Percentiles rank a stretch among this genome's conserved stretches.
phyloP scores from a whole-genome alignment of 768 basidiomycete genomes.

The Tubosaeta sp. region DNA sequence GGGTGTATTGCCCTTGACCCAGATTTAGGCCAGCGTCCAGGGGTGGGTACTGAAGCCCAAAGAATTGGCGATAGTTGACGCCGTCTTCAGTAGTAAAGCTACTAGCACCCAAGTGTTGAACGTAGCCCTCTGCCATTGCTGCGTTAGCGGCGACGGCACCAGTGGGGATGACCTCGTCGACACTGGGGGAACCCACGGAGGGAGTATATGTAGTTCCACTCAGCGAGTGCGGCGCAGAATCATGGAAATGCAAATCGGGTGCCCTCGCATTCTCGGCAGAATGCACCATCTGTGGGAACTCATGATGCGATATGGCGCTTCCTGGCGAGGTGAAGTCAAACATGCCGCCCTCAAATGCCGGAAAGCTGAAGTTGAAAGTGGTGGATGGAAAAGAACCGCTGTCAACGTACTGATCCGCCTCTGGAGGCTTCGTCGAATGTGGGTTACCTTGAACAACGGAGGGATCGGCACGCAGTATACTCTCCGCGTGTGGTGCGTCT shows the following conservation, averaged over 20 bases:
- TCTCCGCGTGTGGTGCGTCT: constrained; percentile 76
- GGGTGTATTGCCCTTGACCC: constrained; percentile 57
- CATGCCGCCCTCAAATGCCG: constrained; percentile 56
- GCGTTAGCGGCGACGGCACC: constrained; percentile 46
- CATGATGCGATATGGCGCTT: constrained; percentile 33
- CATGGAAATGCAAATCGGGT: constrained; percentile 30
- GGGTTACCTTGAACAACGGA: constrained; percentile 45
- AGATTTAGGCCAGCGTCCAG: constrained; percentile 40
- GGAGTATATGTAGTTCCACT: constrained; percentile 34
- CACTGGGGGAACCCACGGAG: constrained; percentile 26
- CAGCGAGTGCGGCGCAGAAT: constrained; percentile 30
- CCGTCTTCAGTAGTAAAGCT: constrained; percentile 52
- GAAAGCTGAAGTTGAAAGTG: constrained; percentile 70
- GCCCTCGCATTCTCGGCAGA: constrained; percentile 25
- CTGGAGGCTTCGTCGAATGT: constrained; percentile 26
- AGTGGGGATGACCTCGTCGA: constrained; percentile 55
- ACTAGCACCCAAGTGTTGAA: constrained; percentile 51
- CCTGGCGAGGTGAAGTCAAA: constrained; percentile 46
- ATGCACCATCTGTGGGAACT: constrained; percentile 33
- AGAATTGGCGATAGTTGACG: constrained; percentile 59
- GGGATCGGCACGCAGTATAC: constrained; percentile 75
- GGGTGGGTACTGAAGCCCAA: constrained; percentile 60
- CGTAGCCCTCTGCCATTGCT: constrained; percentile 72
- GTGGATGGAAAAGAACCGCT: constrained; percentile 60
- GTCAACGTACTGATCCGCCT: constrained; percentile 38